phyloP scores from a whole-genome alignment of 345 rosid species.

The Pseudoturritis turrita region DNA sequence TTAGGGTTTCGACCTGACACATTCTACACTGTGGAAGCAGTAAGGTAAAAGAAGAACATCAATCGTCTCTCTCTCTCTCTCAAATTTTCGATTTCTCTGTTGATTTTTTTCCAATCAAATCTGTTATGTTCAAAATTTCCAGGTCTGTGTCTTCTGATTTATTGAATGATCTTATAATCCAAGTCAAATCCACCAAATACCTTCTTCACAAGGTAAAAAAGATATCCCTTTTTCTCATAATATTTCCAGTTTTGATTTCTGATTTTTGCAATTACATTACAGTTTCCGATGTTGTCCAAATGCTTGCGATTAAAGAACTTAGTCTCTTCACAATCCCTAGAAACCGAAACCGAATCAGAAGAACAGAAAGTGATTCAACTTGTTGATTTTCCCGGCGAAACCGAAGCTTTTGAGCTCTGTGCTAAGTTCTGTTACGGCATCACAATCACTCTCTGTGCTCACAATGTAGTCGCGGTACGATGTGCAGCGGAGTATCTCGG shows the following conservation, averaged over 20 bases:
- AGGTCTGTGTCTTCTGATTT: conserved; percentile 96
- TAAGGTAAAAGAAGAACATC: conserved; percentile 52
- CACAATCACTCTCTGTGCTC: conserved; percentile 84
- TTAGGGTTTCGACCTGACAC: conserved; percentile 90
- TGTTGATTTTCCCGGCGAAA: conserved; percentile 79
- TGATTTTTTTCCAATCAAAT: not conserved
- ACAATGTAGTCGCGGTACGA: conserved; percentile 73
- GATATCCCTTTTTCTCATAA: not conserved
- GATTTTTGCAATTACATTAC: conserved; percentile 15
- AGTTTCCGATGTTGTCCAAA: conserved; percentile 94
- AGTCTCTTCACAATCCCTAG: conserved; percentile 33
- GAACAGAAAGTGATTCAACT: conserved; percentile 64
- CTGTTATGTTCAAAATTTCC: conserved; percentile 15
- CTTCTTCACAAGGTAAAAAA: conserved; percentile 86
- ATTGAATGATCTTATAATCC: conserved; percentile 76
- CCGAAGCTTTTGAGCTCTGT: conserved; percentile 86
- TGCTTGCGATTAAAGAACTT: conserved; percentile 63
- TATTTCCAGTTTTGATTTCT: not conserved
- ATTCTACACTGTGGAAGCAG: conserved; percentile 77
- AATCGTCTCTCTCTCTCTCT: not conserved
- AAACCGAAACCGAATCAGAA: conserved; percentile 52
- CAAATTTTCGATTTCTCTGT: not conserved
- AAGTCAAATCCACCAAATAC: conserved; percentile 80
- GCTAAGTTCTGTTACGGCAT: conserved; percentile 98
- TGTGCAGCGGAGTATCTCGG: conserved; percentile 89